phyloP scores from a whole-genome alignment of 208 protist genomes.

The Trypanosoma vivax region DNA sequence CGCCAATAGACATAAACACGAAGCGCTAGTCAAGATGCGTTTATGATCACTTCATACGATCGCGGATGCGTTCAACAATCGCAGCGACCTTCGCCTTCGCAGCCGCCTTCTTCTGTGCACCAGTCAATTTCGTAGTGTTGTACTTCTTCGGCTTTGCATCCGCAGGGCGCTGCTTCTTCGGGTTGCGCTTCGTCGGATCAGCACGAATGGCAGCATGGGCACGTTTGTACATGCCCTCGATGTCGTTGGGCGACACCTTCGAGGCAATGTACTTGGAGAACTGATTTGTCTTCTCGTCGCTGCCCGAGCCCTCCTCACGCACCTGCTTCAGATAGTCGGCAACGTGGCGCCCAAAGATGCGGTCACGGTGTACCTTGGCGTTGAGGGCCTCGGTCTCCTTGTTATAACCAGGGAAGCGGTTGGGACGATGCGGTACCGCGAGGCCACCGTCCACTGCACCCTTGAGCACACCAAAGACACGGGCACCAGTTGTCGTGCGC shows the following conservation, averaged over 20 bases:
- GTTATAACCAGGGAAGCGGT: conserved; percentile 96
- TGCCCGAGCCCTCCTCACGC: conserved; percentile 87
- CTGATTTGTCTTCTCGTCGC: conserved; percentile 89
- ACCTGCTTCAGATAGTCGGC: conserved; percentile 97
- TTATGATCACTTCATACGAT: conserved; percentile 13
- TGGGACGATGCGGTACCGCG: conserved; percentile 94
- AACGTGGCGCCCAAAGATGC: conserved; percentile 98
- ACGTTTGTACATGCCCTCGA: conserved; percentile 95
- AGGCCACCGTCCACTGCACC: conserved; percentile 98
- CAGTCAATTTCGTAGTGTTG: conserved; percentile 43
- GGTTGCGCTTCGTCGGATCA: conserved; percentile 77
- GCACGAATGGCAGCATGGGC: conserved; percentile 92
- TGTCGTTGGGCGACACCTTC: conserved; percentile 85
- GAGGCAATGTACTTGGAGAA: conserved; percentile 95
- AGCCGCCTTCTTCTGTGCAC: conserved; percentile 43
- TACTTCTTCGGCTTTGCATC: conserved; percentile 32
- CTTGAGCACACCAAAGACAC: conserved; percentile 93
- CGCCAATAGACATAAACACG: neutral
- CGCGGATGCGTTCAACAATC: conserved; percentile 47
- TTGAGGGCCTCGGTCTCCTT: conserved; percentile 85
- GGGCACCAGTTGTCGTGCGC: conserved; percentile 95
- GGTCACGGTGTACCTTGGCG: conserved; percentile 88
- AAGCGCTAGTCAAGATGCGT: neutral
- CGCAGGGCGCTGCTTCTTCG: conserved; percentile 56
- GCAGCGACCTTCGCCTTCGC: conserved; percentile 64